Conservation (phyloP, 1,284 basidiomycete species). For the Boletus holoroseus region DNA sequence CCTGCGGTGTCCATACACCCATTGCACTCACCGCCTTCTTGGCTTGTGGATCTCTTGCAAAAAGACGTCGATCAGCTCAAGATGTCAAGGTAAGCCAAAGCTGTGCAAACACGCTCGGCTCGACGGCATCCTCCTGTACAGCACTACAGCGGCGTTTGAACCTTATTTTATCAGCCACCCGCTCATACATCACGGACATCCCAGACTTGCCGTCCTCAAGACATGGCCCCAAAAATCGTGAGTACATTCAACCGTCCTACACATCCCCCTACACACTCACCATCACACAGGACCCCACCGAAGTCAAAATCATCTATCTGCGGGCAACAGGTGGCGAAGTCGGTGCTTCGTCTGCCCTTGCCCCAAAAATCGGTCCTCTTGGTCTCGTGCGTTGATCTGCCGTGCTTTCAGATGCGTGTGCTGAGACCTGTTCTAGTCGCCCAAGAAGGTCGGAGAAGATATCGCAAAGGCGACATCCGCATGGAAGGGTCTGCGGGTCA, state of each 20-base stretch:
- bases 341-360: slow-evolving; percentile 96
- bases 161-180: slow-evolving; percentile 40
- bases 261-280: slow-evolving; percentile 13
- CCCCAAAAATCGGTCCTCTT: slow-evolving; percentile 99
- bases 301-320: slow-evolving; percentile 99
- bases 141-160: slow-evolving; percentile 47
- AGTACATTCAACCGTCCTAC: slow-evolving; percentile 17
- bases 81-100: slow-evolving; percentile 16
- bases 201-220: slow-evolving; percentile 12
- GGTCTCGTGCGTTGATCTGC: slow-evolving; percentile 78
- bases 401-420: background rate
- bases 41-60: slow-evolving; percentile 18
- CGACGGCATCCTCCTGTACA: slow-evolving; percentile 43
- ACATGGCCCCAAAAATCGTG: slow-evolving; percentile 78
- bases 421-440: slow-evolving; percentile 61
- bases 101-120: slow-evolving; percentile 22
- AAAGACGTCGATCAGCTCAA: background rate
- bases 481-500: slow-evolving; percentile 99
- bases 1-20: slow-evolving; percentile 68
- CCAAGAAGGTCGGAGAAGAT: slow-evolving; percentile 99
- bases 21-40: slow-evolving; percentile 48
- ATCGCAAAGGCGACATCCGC: slow-evolving; percentile 98
- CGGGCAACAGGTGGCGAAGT: slow-evolving; percentile 99
- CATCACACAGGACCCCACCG: slow-evolving; percentile 72
- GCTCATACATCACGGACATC: background rate